Evolutionary conservation across 331 rosid species (phyloP), one percentile per base, ranked within the genome.

Genomic region (Pyrus hybrid): DNA sequence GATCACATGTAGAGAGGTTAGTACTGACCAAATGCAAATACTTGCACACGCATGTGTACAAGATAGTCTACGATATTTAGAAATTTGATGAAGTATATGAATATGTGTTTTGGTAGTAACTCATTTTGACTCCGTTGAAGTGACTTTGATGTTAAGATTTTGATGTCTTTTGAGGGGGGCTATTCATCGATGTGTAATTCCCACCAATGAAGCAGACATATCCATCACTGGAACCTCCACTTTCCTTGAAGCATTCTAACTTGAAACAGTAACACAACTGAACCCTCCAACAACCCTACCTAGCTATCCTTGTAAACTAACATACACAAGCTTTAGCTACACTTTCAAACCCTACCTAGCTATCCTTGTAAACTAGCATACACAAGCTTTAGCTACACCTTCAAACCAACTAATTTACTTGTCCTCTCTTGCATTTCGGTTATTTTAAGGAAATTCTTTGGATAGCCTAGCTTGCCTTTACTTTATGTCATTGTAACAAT

Each of bases 241-340:
- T 33, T 65, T 65, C 49, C 49, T n/a, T 35, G 49, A 65, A 65
- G 35, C 17, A 20, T 66, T 66, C 28, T 33, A n/a, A 8, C 14
- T 45, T 16, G 60, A 60, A 54, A 12, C 13, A 66, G 60, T 73
- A 67, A 56, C 62, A 18, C 29, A 47, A 17, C 32, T 6, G 7
- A 62, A 25, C 75, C 54, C 65, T 16, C 49, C 75, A 74, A 74
- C 83, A 51, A 80, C 21, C 43, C 45, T 41, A 12, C 18, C 32
- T 16, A 8, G n/a, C 64, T 16, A 63, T 63, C 37, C 17, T 64
- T 26, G 57, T 45, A 60, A 13, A 60, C 45, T 3, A 11, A 41
- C 76, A 28, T 13, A 32, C 20, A 30, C 64, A 65, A 41, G 20
- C 62, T 35, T 35, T 35, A 41, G 45, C 45, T 0, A 41, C 45